Conservation (phyloP, 805 yeast species). For the Yarrowia sp. region DNA sequence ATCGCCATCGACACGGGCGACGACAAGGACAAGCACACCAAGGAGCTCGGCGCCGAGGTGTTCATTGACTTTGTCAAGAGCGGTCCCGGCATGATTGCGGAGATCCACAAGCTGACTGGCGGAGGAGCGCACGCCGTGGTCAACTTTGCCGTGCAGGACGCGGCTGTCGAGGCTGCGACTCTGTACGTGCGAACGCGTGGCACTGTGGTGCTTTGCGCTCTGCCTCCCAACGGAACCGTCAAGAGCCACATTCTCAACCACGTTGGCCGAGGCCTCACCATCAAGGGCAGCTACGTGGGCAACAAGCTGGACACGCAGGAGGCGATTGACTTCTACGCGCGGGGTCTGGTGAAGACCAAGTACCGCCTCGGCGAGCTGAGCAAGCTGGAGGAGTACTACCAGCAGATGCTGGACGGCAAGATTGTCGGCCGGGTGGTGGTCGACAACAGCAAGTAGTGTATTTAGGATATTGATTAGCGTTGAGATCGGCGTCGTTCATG, state of each 20-base stretch:
- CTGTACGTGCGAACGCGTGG: constrained; percentile 64
- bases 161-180: constrained; percentile 60
- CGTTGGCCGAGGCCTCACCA: constrained; percentile 67
- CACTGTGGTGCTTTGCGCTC: constrained; percentile 67
- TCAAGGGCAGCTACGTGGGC: constrained; percentile 83
- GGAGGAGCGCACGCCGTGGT: constrained; percentile 79
- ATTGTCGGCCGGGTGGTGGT: constrained; percentile 87
- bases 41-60: constrained; percentile 61
- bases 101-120: constrained; percentile 53
- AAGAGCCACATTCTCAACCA: constrained; percentile 67
- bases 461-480: too few species aligned
- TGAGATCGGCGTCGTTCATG: too few species aligned
- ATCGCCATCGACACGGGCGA: constrained; percentile 70
- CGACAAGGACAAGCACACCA: constrained; percentile 54
- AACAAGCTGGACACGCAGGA: constrained; percentile 83
- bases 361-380: constrained; percentile 74
- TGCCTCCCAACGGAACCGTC: constrained; percentile 77
- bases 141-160: constrained; percentile 71
- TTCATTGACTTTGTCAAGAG: constrained; percentile 58
- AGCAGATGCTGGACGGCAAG: constrained; percentile 78
- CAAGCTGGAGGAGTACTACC: constrained; percentile 64
- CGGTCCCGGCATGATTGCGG: constrained; percentile 51
- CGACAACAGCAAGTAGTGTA: constrained; percentile 61
- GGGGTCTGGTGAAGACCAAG: constrained; percentile 71
- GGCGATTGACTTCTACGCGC: constrained; percentile 69